A percentile compares a stretch with the other conserved stretches of the same genome.
phyloP scores from a whole-genome alignment of 306 rosid species.

The Vigna nakashimae region DNA sequence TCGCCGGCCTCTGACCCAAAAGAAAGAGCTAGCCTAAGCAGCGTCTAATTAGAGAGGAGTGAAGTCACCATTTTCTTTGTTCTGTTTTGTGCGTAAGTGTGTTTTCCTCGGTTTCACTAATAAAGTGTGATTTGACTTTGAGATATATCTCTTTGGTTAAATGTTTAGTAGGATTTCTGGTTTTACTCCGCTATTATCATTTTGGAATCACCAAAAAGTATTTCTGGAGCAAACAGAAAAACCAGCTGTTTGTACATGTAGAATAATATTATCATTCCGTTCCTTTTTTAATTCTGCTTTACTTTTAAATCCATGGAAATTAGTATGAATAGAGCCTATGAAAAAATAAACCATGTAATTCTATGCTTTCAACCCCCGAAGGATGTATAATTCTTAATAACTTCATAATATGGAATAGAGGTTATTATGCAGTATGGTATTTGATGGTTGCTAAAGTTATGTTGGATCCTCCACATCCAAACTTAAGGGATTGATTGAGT shows the following conservation, averaged over 20 bases:
- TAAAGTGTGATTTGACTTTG: background rate
- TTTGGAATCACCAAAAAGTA: background rate
- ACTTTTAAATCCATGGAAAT: background rate
- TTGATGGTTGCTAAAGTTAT: constrained; percentile 8
- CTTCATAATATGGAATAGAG: background rate
- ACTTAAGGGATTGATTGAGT: background rate
- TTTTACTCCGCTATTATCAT: background rate
- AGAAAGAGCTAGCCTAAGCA: background rate
- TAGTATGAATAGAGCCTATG: background rate
- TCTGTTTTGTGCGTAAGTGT: background rate
- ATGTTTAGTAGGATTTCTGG: constrained; percentile 6
- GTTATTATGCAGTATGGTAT: background rate
- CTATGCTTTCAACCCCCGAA: background rate
- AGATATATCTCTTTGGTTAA: background rate
- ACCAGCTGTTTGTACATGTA: background rate
- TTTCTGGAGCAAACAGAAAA: background rate
- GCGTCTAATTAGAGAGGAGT: background rate
- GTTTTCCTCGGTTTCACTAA: background rate
- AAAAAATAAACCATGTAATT: background rate
- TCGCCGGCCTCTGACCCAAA: background rate
- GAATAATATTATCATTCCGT: background rate
- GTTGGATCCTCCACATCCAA: constrained; percentile 4
- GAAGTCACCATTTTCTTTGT: constrained; percentile 9
- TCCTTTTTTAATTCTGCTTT: background rate
- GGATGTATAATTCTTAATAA: background rate